Percentiles rank a stretch among this genome's conserved stretches.
phyloP scores from a whole-genome alignment of 1,284 basidiomycete species.

The Kwoniella shivajii region DNA sequence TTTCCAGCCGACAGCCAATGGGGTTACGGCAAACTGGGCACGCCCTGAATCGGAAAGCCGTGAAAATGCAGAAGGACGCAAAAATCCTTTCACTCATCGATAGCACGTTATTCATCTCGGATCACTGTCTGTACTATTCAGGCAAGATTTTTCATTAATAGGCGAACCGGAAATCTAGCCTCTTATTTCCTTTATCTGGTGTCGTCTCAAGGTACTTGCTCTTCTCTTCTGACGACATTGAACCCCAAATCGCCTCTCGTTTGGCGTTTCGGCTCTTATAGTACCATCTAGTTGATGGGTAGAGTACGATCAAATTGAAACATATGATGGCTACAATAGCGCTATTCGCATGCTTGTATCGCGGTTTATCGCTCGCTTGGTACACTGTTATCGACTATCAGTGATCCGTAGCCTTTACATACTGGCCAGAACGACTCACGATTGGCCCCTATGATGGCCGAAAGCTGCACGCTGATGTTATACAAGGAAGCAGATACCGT shows the following conservation, averaged over 20 bases:
- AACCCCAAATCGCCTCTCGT: constrained; percentile 23
- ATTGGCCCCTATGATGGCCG: constrained; percentile 38
- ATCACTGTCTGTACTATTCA: not conserved
- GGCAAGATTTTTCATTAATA: too few species aligned
- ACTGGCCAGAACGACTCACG: too few species aligned
- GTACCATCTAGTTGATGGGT: constrained; percentile 26
- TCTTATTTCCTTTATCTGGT: constrained; percentile 32
- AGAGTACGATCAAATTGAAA: constrained; percentile 33
- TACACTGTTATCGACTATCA: too few species aligned
- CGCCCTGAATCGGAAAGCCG: too few species aligned
- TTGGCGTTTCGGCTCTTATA: constrained; percentile 28
- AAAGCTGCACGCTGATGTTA: constrained; percentile 42
- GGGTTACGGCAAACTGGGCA: too few species aligned
- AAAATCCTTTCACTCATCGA: too few species aligned
- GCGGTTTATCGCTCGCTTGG: constrained; percentile 19
- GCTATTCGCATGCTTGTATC: constrained; percentile 34
- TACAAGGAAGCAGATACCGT: constrained; percentile 40
- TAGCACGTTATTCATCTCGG: not conserved
- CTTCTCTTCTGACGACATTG: constrained; percentile 27
- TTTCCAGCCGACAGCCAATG: too few species aligned
- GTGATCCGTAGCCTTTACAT: too few species aligned
- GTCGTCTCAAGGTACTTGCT: constrained; percentile 28
- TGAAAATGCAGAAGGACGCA: too few species aligned
- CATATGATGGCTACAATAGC: constrained; percentile 31
- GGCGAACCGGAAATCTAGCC: constrained; percentile 14